Evolutionary conservation across 2,329 filamentous ascomycete species (phyloP).

Genomic region (Trichoderma sp.): DNA sequence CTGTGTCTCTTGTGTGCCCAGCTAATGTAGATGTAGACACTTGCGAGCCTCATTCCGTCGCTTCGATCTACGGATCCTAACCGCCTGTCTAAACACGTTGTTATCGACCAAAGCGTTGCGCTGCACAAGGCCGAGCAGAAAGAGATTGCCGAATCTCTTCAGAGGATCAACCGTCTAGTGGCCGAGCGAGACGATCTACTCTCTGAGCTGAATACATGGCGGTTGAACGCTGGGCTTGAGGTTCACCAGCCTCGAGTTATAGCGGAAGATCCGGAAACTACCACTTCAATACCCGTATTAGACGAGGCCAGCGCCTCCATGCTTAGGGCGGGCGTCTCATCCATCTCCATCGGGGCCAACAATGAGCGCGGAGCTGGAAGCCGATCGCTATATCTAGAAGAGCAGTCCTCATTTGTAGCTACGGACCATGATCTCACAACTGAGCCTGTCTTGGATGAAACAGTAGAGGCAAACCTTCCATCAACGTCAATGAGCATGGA

Average conservation of each 20-base stretch:
- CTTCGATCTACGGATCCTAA: conserved; percentile 34
- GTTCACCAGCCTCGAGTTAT: background rate
- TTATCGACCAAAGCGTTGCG: conserved; percentile 37
- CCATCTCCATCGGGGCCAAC: background rate
- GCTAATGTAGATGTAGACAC: conserved; percentile 28
- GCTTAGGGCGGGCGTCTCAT: background rate
- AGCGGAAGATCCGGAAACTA: background rate
- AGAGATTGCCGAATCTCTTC: conserved; percentile 22
- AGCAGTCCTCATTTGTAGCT: background rate
- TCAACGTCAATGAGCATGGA: background rate
- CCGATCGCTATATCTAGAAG: background rate
- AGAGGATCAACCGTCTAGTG: conserved; percentile 22
- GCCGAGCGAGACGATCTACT: conserved; percentile 32
- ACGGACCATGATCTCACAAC: background rate
- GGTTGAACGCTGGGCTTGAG: conserved; percentile 18
- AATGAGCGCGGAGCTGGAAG: background rate
- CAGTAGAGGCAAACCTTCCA: background rate
- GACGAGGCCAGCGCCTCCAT: background rate
- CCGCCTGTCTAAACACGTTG: conserved; percentile 40
- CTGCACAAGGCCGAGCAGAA: conserved; percentile 29
- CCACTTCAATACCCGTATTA: background rate
- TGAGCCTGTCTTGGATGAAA: background rate
- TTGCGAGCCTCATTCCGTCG: conserved; percentile 36
- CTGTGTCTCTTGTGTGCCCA: background rate
- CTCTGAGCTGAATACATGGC: conserved; percentile 29